A percentile compares a stretch with the other conserved stretches of the same genome.
Evolutionary conservation across 192 early-diverging fungal species (phyloP).

Genomic region (Coemansia sp.): DNA sequence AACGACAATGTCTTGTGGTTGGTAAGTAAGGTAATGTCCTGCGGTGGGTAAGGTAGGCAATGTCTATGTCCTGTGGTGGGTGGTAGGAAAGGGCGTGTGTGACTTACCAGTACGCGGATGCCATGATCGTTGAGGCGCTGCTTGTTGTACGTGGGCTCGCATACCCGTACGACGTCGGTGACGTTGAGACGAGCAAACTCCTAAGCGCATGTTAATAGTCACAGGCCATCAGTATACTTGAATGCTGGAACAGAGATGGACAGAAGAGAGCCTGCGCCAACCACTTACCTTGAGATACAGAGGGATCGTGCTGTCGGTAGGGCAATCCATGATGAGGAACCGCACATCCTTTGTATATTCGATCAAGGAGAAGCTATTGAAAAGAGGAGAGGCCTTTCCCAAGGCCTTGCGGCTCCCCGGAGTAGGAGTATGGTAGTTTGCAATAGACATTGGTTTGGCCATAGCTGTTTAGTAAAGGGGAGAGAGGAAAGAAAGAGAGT

Average conservation of each 20-base stretch:
- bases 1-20: no score
- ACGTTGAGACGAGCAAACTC: constrained; percentile 72
- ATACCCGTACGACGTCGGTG: constrained; percentile 85
- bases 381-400: constrained; percentile 44
- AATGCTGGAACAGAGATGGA: neutral
- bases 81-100: no score
- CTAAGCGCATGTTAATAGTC: constrained; percentile 12
- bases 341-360: constrained; percentile 55
- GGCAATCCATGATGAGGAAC: constrained; percentile 93
- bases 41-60: no score
- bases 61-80: no score
- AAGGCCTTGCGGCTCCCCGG: constrained; percentile 32
- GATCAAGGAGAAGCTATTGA: constrained; percentile 49
- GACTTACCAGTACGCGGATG: constrained; percentile 68
- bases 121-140: constrained; percentile 54
- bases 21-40: no score
- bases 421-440: constrained; percentile 33
- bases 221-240: neutral
- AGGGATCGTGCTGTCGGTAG: constrained; percentile 73
- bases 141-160: constrained; percentile 81
- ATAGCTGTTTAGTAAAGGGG: constrained; percentile 25
- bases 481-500: constrained; percentile 45
- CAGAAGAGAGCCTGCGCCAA: neutral
- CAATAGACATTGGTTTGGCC: constrained; percentile 44
- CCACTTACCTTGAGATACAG: constrained; percentile 59